These are phyloP conservation scores for Ophiosphaerella korrae DNA, from an alignment of 2,329 filamentous ascomycete species.

Conservation along the genomic window DNA sequence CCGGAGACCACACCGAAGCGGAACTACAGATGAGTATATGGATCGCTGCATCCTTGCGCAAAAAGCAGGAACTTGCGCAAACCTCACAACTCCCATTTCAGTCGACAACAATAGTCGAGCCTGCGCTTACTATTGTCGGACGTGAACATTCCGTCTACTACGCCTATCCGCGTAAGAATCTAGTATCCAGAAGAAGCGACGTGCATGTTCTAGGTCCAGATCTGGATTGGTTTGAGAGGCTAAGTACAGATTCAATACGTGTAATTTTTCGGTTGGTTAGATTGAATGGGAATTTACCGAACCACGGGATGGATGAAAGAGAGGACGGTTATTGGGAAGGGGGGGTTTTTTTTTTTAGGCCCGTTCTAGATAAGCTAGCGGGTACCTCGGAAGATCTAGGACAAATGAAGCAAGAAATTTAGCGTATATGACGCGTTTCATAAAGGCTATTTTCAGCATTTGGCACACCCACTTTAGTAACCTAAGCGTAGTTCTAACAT, in stretches of 20 bases:
- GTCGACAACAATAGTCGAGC: conserved; percentile 13
- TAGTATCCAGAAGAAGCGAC: conserved; percentile 15
- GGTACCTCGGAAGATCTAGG: no score
- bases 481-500: no score
- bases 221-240: conserved; percentile 17
- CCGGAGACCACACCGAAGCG: conserved; percentile 14
- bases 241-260: conserved; percentile 23
- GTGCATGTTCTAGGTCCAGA: conserved; percentile 22
- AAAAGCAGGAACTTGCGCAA: conserved; percentile 21
- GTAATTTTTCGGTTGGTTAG: conserved; percentile 23
- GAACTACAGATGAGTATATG: conserved; percentile 25
- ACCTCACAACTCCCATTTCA: conserved; percentile 8
- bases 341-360: conserved; percentile 17
- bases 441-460: no score
- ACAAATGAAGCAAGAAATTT: no score
- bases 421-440: no score
- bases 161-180: conserved; percentile 17
- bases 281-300: conserved; percentile 22
- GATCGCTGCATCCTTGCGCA: conserved; percentile 23
- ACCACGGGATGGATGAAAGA: conserved; percentile 20
- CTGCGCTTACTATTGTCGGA: conserved; percentile 22
- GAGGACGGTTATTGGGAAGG: conserved; percentile 20
- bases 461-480: no score
- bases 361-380: conserved; percentile 16
- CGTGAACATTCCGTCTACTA: conserved; percentile 24